Conservation (phyloP, 305 asterid species). For the Plantago coronopus region DNA sequence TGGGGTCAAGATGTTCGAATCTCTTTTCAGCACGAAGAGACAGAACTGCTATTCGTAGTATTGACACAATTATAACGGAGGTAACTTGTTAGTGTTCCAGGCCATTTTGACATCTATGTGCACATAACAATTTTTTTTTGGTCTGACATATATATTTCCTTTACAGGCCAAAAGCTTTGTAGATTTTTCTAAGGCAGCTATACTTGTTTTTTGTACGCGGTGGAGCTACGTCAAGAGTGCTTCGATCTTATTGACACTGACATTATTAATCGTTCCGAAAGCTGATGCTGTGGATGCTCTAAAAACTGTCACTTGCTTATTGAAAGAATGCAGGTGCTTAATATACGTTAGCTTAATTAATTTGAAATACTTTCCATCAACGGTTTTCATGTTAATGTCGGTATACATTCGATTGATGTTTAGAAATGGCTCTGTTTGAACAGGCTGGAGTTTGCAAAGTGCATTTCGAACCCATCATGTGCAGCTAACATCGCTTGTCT, state of each 20-base stretch:
- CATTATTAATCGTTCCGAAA: slow-evolving; percentile 54
- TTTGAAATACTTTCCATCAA: neutral
- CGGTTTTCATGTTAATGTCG: too few relatives aligned
- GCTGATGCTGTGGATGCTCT: slow-evolving; percentile 94
- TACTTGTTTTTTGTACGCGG: slow-evolving; percentile 40
- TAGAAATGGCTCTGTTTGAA: slow-evolving; percentile 13
- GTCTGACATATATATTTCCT: neutral
- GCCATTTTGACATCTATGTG: neutral
- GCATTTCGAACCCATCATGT: slow-evolving; percentile 87
- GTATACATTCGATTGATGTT: neutral
- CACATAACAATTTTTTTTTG: neutral
- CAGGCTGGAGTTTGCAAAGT: slow-evolving; percentile 86
- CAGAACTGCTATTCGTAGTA: slow-evolving; percentile 21
- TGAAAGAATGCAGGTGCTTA: slow-evolving; percentile 86
- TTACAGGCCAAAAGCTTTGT: slow-evolving; percentile 43
- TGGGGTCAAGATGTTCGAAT: slow-evolving; percentile 37
- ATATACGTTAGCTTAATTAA: neutral
- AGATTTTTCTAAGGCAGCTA: slow-evolving; percentile 33
- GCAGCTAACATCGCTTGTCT: slow-evolving; percentile 95
- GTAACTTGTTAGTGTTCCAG: slow-evolving; percentile 30
- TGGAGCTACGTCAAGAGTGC: slow-evolving; percentile 57
- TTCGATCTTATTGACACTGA: slow-evolving; percentile 49
- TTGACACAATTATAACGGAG: slow-evolving; percentile 34
- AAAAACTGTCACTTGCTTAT: slow-evolving; percentile 77
- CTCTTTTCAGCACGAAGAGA: slow-evolving; percentile 29